These are phyloP conservation scores for Ceratocystis harringtonii DNA, from an alignment of 2,329 filamentous ascomycete genomes.

Conservation along the genomic window DNA sequence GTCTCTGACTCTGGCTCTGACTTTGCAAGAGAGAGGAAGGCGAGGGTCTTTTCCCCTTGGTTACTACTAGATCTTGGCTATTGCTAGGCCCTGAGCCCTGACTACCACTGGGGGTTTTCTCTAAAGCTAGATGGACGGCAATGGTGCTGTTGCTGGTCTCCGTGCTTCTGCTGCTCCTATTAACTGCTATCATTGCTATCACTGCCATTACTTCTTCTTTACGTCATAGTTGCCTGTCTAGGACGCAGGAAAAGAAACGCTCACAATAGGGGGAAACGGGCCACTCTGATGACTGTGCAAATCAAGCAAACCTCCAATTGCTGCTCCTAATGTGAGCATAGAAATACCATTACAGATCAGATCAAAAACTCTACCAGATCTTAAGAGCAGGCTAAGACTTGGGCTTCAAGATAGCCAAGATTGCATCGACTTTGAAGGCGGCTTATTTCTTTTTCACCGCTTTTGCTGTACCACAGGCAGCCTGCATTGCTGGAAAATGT, in stretches of 20 bases:
- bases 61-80: no score
- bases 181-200: background rate
- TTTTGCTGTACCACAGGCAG: no score
- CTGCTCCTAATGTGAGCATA: background rate
- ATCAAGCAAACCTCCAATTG: background rate
- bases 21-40: no score
- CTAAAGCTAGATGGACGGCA: background rate
- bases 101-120: background rate
- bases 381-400: no score
- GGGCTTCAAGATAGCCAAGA: no score
- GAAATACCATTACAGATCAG: background rate
- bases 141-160: background rate
- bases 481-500: no score
- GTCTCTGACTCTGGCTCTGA: background rate
- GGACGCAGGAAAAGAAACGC: background rate
- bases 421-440: no score
- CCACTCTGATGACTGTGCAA: background rate
- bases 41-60: no score
- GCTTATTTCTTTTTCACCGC: no score
- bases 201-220: background rate
- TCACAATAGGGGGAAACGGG: background rate
- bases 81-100: background rate
- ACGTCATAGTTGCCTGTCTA: constrained; percentile 4
- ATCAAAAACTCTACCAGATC: no score
- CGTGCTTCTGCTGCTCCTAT: background rate